Base-by-base conservation (phyloP, 2,329 filamentous ascomycete species). In the Colletotrichum horii region DNA sequence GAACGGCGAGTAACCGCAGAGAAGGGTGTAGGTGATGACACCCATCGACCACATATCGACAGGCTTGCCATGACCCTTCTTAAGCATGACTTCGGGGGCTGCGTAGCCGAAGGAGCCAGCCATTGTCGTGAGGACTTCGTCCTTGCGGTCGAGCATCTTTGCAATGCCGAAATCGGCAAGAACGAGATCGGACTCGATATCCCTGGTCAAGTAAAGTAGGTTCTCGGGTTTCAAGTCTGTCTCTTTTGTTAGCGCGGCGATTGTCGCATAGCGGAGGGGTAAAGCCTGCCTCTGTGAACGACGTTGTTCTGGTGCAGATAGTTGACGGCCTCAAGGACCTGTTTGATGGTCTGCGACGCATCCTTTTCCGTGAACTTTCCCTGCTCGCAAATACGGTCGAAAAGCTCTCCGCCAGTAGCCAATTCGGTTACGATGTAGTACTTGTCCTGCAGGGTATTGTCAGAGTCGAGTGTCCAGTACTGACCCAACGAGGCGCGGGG, bases 21-120 rank as follows among this genome's bases (percentile, higher is more conserved):
- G 94, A 32, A 99, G 90, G 19, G 97, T 99, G 87, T 99, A 99
- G 56, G 97, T 98, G 82, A 99, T 99, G 81, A 99, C 97, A 77
- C 97, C 97, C 86, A 99, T 91, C 4, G 97, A 98, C 97, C 97
- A 99, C 95, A 99, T 98, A 83, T 99, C 97, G 38, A 98, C 97
- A 6, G 97, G 95, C 86, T 98, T 99, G 83, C 97, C 97, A 84
- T 99, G 97, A 24, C 97, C 97, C 82, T 95, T 93, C 89, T 98
- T 98, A 78, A 98, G 90, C 97, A 99, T 99, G 75, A 99, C 96
- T 85, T 99, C 97, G 11, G 97, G 97, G 3, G 97, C 97, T 24
- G 97, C 97, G 82, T 99, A 99, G 70, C 97, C 97, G 83, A 99
- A 98, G 0, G 97, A 98, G 58, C 97, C 97, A 58, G 97, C 97